Conservation (phyloP, 1,284 basidiomycete genomes). For the Moesziomyces parantarcticus region DNA sequence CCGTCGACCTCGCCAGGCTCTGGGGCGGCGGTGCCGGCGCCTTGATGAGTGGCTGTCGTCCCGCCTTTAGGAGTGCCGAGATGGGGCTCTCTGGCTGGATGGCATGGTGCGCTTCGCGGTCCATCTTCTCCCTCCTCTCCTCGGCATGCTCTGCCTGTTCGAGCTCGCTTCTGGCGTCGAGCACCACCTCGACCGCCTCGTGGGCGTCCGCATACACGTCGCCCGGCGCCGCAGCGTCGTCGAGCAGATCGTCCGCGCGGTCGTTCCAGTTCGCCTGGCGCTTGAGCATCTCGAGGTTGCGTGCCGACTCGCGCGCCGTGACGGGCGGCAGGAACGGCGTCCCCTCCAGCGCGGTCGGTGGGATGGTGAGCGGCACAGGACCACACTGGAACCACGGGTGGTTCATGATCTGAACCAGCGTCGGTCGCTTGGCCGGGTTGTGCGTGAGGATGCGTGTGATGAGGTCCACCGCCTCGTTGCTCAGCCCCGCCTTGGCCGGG, state of each 20-base stretch:
- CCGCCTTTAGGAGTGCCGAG: slow-evolving; percentile 79
- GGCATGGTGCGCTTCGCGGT: slow-evolving; percentile 94
- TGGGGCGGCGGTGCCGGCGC: slow-evolving; percentile 36
- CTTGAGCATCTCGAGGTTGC: slow-evolving; percentile 63
- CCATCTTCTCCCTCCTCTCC: slow-evolving; percentile 69
- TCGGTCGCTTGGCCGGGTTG: slow-evolving; percentile 75
- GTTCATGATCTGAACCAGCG: slow-evolving; percentile 84
- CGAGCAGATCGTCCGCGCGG: slow-evolving; percentile 44
- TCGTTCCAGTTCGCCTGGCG: slow-evolving; percentile 54
- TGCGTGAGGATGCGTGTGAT: slow-evolving; percentile 87
- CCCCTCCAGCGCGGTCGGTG: slow-evolving; percentile 78
- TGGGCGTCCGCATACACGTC: slow-evolving; percentile 22
- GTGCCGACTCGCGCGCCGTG: slow-evolving; percentile 43
- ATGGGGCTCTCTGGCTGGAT: slow-evolving; percentile 95
- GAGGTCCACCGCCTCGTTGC: slow-evolving; percentile 79
- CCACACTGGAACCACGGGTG: slow-evolving; percentile 87
- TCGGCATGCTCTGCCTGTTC: slow-evolving; percentile 59
- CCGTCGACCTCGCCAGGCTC: slow-evolving; percentile 22
- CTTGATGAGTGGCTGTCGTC: slow-evolving; percentile 62
- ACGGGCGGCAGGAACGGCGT: slow-evolving; percentile 78
- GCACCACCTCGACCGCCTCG: slow-evolving; percentile 29
- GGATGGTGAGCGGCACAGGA: slow-evolving; percentile 82
- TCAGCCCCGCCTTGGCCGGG: slow-evolving; percentile 80
- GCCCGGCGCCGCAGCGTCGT: slow-evolving; percentile 11
- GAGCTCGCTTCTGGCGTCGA: slow-evolving; percentile 46